A percentile compares a stretch with the other conserved stretches of the same genome.
phyloP scores from a whole-genome alignment of 306 rosid genomes.

The Calophaca sinica region DNA sequence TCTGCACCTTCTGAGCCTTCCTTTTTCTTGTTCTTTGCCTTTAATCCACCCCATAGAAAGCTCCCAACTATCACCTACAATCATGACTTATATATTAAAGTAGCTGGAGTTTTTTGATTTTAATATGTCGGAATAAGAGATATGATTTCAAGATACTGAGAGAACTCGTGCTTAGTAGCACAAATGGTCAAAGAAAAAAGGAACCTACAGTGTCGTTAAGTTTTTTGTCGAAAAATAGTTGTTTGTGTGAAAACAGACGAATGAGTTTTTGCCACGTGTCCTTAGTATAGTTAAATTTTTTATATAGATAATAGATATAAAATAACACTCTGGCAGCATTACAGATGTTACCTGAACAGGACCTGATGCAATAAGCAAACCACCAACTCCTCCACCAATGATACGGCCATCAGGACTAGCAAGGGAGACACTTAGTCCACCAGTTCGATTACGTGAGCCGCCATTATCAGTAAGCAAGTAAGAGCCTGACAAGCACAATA shows the following conservation, averaged over 20 bases:
- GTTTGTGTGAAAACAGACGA: too few species aligned
- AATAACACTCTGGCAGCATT: constrained; percentile 6
- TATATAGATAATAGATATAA: too few species aligned
- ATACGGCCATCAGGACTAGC: constrained; percentile 88
- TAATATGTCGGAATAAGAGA: too few species aligned
- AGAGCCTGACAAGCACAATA: constrained; percentile 86
- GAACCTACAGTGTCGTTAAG: too few species aligned
- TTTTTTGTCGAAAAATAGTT: too few species aligned
- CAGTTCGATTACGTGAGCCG: constrained; percentile 70
- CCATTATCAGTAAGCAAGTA: constrained; percentile 67
- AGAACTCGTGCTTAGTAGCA: too few species aligned
- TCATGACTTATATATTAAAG: constrained; percentile 22
- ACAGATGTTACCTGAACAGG: constrained; percentile 74
- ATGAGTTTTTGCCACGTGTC: too few species aligned
- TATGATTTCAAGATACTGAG: background rate
- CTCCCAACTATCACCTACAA: constrained; percentile 84
- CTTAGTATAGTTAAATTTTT: too few species aligned
- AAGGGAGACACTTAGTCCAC: constrained; percentile 79
- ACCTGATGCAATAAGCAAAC: constrained; percentile 79
- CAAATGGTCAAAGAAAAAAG: too few species aligned
- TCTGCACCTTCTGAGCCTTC: constrained; percentile 60
- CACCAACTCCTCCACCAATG: constrained; percentile 87
- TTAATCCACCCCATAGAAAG: constrained; percentile 56
- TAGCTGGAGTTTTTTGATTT: background rate
- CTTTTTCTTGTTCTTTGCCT: constrained; percentile 70